phyloP scores from a whole-genome alignment of 257 asterid species.

The Nicotiana obtusifolia region DNA sequence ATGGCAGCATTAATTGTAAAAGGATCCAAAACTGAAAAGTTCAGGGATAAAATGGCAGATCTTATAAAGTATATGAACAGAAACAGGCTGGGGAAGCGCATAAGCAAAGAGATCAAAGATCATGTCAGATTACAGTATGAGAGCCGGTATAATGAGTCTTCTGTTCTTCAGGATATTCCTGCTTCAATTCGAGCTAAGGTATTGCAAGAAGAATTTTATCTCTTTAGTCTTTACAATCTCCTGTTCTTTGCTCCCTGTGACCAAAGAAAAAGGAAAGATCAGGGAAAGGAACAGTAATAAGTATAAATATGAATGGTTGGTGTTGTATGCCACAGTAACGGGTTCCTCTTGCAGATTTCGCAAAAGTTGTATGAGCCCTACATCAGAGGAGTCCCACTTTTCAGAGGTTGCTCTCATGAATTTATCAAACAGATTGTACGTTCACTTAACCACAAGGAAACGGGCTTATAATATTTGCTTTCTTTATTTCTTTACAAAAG shows the following conservation, averaged over 20 bases:
- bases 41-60: conserved; percentile 61
- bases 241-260: background rate
- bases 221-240: background rate
- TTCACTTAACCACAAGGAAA: conserved; percentile 1
- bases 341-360: conserved; percentile 45
- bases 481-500: background rate
- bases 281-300: background rate
- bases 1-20: conserved; percentile 76
- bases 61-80: conserved; percentile 48
- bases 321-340: background rate
- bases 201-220: background rate
- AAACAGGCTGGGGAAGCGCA: conserved; percentile 50
- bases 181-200: conserved; percentile 60
- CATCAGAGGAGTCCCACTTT: conserved; percentile 44
- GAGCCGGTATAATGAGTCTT: conserved; percentile 36
- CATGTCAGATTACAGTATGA: conserved; percentile 62
- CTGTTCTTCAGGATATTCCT: conserved; percentile 61
- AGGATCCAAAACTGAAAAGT: conserved; percentile 71
- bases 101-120: conserved; percentile 45
- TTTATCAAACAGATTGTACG: conserved; percentile 63
- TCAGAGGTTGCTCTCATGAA: conserved; percentile 51
- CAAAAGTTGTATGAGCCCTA: conserved; percentile 42
- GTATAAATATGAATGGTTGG: background rate
- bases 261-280: background rate
- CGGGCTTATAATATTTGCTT: background rate